phyloP scores from a whole-genome alignment of 139 green algal genomes.

The Coelastrella sp. region DNA sequence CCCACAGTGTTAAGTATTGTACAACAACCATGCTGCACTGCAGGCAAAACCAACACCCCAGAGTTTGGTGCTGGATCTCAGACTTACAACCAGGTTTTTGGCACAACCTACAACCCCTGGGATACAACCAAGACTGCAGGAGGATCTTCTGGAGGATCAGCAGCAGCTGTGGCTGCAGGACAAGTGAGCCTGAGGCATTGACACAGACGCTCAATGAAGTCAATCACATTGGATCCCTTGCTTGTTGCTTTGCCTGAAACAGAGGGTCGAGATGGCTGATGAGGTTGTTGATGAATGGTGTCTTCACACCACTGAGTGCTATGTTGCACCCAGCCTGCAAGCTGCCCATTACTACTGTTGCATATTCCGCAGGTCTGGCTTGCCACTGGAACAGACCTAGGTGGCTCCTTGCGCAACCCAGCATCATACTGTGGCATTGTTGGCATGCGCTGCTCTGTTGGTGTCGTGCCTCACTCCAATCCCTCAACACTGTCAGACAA shows the following conservation, averaged over 20 bases:
- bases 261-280: neutral
- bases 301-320: too few species aligned
- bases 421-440: constrained; percentile 67
- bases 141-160: constrained; percentile 61
- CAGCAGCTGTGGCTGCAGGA: constrained; percentile 61
- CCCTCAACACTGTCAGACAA: neutral
- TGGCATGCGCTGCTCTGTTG: constrained; percentile 39
- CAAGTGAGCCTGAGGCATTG: too few species aligned
- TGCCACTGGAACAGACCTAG: constrained; percentile 64
- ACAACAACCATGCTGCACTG: neutral
- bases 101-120: constrained; percentile 64
- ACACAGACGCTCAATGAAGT: too few species aligned
- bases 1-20: too few species aligned
- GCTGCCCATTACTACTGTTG: too few species aligned
- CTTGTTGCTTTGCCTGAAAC: too few species aligned
- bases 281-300: neutral
- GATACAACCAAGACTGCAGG: constrained; percentile 49
- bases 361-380: constrained; percentile 62
- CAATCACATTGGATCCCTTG: too few species aligned
- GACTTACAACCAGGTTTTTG: constrained; percentile 67
- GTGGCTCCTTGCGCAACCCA: constrained; percentile 70
- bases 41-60: constrained; percentile 66
- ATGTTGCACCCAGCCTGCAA: too few species aligned
- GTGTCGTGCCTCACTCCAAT: neutral
- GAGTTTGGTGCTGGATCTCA: constrained; percentile 66